Base-by-base conservation (phyloP, 108 stramenopile genomes). In the Nitzschia sp. region DNA sequence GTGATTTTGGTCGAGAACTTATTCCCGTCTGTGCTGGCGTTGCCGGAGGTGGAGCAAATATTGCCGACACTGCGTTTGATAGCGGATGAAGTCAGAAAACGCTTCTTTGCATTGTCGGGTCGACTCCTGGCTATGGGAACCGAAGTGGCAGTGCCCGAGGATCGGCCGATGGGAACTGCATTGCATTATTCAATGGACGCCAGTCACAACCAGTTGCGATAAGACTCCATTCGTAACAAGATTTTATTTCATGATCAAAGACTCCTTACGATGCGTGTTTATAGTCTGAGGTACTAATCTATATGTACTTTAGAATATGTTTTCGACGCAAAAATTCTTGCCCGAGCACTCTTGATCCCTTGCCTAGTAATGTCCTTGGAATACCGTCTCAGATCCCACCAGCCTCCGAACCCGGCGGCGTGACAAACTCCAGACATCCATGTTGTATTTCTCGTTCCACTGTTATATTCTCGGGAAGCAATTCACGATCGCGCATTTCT, bases 401-500 rank as follows among this genome's bases (percentile, higher is more conserved):
- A 5, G 47, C 26, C 11, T 38, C 67, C 2, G 67, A 68, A 15
- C 55, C 67, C 36, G 67, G 67, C 35, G 67, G 67, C 23, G 67
- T 68, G 31, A 46, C 23, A 26, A 68, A 57, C 18, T 68, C 26
- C 11, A 56, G 11, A 11, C 53, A 46, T 19, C 42, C 61, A 26
- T 62, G 38, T 42, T 62, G 42, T 24, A 62, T 42, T 62, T 46
- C 61, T 34, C 61, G n/a, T 31, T 62, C 61, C 3, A 62, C 61
- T 2, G 61, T 62, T 23, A 23, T 63, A 66, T 84, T 87, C 18
- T 82, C 81, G 0, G 86, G 86, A 25, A 67, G 74, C 13, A 68
- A 5, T 21, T 70, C 60, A 54, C 76, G 80, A 36, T 73, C 76
- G n/a, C 79, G 78, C 31, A 89, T 42, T 54, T 85, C 85, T 46